Evolutionary conservation across 768 basidiomycete species (phyloP), one percentile per base, ranked within the genome.

Genomic region (Suillus plorans): DNA sequence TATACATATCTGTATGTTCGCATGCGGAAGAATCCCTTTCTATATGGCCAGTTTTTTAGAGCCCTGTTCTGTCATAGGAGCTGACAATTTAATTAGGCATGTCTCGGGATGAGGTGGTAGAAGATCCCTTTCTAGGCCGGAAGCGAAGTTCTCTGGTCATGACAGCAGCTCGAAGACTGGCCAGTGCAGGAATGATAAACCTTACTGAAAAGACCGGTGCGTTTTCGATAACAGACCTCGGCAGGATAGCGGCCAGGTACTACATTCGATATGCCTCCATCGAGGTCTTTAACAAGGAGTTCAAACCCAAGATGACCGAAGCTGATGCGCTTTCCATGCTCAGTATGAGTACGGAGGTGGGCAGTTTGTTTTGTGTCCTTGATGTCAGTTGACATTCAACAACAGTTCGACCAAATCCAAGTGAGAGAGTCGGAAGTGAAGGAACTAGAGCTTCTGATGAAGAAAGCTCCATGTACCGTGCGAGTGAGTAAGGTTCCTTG

Each of bases 1-100:
- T 99, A 97, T 74, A 98, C 97, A 2, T 99, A 99, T 74, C 85
- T 99, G 37, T 95, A 92, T 72, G 95, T 98, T 12, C 86, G 97
- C 61, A 97, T 99, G 95, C 83, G 86, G 56, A 92, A 91, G 73
- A 97, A 95, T 70, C 96, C 97, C 3, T 87, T 88, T 69, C 77
- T 89, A 58, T 96, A 97, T 72, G 94, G 94, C 92, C 67, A 62
- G 80, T 73, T 18, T 39, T 68, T 60, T 25, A 4, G 20, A 31
- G 14, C 22, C 12, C 52, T 25, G 31, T 59, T 22, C 55, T 14
- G 41, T 18, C 56, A 44, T 39, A 60, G 20, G 59, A 7, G 62
- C 63, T 72, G 45, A 72, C 18, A 31, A 69, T 42, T 7, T 16
- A 50, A 13, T 4, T 70, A 95, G 95, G 95, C 4, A 86, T 98